A percentile compares a stretch with the other conserved stretches of the same genome.
Evolutionary conservation across 345 rosid species (phyloP).

Genomic region (Lepidium aucheri): DNA sequence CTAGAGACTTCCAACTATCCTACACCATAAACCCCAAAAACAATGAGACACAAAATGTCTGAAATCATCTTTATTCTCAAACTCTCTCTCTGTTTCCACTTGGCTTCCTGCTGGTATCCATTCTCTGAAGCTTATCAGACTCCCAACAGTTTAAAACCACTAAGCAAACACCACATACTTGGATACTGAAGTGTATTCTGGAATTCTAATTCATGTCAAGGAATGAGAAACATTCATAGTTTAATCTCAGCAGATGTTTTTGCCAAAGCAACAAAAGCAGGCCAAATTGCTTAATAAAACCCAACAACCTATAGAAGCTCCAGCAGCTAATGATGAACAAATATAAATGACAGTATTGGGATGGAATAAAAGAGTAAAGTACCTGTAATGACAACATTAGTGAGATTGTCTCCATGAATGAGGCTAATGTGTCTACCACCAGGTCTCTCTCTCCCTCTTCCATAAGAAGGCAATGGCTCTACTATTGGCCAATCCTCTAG

Average conservation of each 20-base stretch:
- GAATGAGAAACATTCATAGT: too few species aligned
- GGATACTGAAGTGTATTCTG: background rate
- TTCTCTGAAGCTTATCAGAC: too few species aligned
- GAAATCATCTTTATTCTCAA: background rate
- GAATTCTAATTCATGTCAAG: background rate
- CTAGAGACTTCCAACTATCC: background rate
- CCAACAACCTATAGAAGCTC: background rate
- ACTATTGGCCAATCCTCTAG: constrained; percentile 83
- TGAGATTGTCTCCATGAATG: constrained; percentile 87
- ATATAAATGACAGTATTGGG: background rate
- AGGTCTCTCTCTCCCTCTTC: constrained; percentile 97
- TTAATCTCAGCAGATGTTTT: too few species aligned
- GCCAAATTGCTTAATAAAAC: background rate
- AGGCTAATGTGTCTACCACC: constrained; percentile 98
- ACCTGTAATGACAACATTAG: constrained; percentile 92
- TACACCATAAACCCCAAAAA: background rate
- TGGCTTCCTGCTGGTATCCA: too few species aligned
- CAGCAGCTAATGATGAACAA: background rate
- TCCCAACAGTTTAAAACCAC: background rate
- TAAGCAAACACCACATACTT: background rate
- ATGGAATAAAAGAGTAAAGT: background rate
- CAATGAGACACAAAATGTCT: background rate
- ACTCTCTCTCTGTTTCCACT: too few species aligned
- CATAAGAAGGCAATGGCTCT: constrained; percentile 93
- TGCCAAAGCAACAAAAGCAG: background rate